A percentile compares a stretch with the other conserved stretches of the same genome.
Conservation (phyloP, 1,139 yeast species). For the Suhomyces panamericanus region DNA sequence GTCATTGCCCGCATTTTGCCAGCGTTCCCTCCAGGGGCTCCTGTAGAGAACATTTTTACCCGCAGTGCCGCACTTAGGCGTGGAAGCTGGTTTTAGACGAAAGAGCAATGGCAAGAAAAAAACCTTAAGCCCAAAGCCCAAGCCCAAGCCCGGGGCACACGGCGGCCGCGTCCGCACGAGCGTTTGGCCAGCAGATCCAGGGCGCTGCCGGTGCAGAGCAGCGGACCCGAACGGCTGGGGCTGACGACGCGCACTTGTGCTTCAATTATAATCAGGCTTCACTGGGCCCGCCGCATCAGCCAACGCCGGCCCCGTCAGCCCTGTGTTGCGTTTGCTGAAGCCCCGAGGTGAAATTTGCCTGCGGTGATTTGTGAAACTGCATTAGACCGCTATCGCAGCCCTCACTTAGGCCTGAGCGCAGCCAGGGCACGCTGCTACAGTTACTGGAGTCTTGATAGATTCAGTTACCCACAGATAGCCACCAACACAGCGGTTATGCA, state of each 20-base stretch:
- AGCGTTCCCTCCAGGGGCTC: background rate
- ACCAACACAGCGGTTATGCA: conserved; percentile 1
- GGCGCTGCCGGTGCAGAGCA: no score
- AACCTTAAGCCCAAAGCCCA: background rate
- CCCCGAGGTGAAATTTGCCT: no score
- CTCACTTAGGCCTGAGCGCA: no score
- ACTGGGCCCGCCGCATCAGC: background rate
- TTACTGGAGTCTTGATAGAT: background rate
- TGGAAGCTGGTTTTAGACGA: conserved; percentile 3
- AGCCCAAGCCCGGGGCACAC: no score
- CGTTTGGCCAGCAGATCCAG: no score
- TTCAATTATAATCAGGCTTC: background rate
- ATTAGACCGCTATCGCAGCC: no score
- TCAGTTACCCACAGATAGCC: background rate
- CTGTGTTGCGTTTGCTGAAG: background rate
- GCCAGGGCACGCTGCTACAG: background rate
- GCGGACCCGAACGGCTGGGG: no score
- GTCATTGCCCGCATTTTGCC: background rate
- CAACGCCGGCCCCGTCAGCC: background rate
- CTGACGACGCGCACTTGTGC: background rate
- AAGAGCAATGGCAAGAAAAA: conserved; percentile 1
- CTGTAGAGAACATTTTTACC: background rate
- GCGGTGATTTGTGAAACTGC: no score
- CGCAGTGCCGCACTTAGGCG: background rate
- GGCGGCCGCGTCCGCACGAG: no score